Base-by-base conservation (phyloP, 1,139 yeast genomes). In the Yamadazyma jaroonii region DNA sequence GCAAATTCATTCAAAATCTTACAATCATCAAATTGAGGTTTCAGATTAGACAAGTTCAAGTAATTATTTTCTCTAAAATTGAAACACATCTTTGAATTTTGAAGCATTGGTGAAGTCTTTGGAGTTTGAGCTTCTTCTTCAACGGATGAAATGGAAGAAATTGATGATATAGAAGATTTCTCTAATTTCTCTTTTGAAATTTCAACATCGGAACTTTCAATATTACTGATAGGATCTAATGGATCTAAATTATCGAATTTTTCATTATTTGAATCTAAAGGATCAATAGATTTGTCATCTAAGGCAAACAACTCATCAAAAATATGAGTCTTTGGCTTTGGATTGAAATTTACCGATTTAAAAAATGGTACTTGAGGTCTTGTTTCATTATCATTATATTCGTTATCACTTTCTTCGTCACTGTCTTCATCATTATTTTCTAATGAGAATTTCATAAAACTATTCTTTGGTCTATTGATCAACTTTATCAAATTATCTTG, bases 1-100 rank as follows among this genome's bases (percentile, higher is more conserved):
- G 75, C 67, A 40, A 73, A 60, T 42, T 68, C 65, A 50, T 74
- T 75, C 48, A 75, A 59, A 35, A 64, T 55, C 47, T 58, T 61
- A 34, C 60, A 53, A 23, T 45, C 32, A 14, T 39, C 33, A 22
- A 47, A 59, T 33, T 45, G 61, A 32, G 59, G 57, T 23, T 45
- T 46, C 14, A 55, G 42, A 44, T 63, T 57, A 9, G 73, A 67
- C 40, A 72, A 59, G 46, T 69, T 73, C 48, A 72, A 62, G 44
- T 65, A 68, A 41, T 70, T 72, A 44, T 67, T 57, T 42, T 67
- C 67, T 48, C 78, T 67, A 50, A 69, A 72, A 43, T 66, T 71
- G 45, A 72, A 65, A 38, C 70, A 60, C 62, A 68, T 62, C 44
- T 67, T 66, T 29, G 56, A 49, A 23, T 49, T 43, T 13, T 50